Conservation (phyloP, 495 filamentous ascomycete species). For the Penicillium simplicissimum region DNA sequence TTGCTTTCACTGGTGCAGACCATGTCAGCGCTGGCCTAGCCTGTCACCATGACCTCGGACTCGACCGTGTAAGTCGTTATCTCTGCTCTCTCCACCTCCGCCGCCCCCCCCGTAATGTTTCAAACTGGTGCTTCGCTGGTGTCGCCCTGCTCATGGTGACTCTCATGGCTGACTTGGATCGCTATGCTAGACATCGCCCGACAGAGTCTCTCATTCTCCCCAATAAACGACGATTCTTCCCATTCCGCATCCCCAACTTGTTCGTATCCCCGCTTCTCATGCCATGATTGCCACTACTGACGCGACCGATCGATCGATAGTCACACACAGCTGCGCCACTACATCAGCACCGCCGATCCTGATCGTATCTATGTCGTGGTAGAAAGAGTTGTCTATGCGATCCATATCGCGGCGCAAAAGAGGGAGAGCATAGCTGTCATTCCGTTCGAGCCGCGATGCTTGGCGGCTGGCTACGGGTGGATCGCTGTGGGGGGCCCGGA, state of each 20-base stretch:
- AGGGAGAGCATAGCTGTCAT: constrained; percentile 75
- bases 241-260: constrained; percentile 71
- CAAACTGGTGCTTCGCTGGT: constrained; percentile 7
- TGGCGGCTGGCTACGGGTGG: constrained; percentile 82
- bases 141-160: background rate
- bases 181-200: constrained; percentile 50
- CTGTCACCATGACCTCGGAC: constrained; percentile 50
- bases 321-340: constrained; percentile 89
- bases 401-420: constrained; percentile 70
- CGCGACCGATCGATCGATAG: constrained; percentile 43
- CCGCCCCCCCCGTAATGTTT: constrained; percentile 5
- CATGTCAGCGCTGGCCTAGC: constrained; percentile 39
- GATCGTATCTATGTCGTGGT: constrained; percentile 82
- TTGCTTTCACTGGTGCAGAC: constrained; percentile 22
- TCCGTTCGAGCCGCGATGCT: constrained; percentile 79
- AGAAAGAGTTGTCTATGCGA: constrained; percentile 68
- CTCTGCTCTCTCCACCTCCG: constrained; percentile 14
- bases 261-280: constrained; percentile 43
- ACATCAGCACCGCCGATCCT: constrained; percentile 76
- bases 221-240: constrained; percentile 72
- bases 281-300: constrained; percentile 9
- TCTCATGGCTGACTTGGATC: constrained; percentile 8
- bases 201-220: constrained; percentile 61
- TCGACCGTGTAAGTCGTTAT: constrained; percentile 38
- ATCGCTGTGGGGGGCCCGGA: constrained; percentile 83